Evolutionary conservation across 768 basidiomycete genomes (phyloP).

Genomic region (Lepiota brunneoincarnata): DNA sequence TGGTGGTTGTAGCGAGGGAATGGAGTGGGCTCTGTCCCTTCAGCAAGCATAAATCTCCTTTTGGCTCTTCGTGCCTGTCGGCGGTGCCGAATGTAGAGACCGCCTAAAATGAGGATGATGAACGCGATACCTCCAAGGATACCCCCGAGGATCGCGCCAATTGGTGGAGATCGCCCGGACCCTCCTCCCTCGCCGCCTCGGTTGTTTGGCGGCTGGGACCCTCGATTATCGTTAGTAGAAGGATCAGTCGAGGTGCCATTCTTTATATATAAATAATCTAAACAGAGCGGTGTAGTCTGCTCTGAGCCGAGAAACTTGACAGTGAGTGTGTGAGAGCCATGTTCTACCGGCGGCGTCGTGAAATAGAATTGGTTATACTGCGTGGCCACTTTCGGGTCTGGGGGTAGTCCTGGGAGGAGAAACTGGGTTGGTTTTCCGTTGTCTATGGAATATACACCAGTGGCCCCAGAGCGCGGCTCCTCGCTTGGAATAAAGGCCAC

Average conservation of each 20-base stretch:
- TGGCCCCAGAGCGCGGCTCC: not conserved
- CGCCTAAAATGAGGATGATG: conserved; percentile 14
- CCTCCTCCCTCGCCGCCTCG: not conserved
- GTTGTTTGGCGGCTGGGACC: not conserved
- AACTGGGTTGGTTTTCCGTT: conserved; percentile 16
- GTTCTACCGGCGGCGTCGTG: conserved; percentile 15
- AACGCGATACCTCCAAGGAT: conserved; percentile 20
- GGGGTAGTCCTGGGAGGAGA: conserved; percentile 17
- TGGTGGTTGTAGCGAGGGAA: no score
- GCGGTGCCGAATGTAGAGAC: conserved; percentile 13
- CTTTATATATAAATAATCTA: conserved; percentile 23
- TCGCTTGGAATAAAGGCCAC: conserved; percentile 4
- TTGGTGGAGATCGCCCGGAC: conserved; percentile 15
- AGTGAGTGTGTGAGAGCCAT: conserved; percentile 20
- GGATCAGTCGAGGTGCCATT: conserved; percentile 12
- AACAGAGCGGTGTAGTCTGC: conserved; percentile 20
- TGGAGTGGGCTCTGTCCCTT: no score
- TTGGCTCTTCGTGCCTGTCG: not conserved
- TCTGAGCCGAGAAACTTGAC: no score
- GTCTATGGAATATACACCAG: conserved; percentile 20
- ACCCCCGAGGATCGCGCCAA: no score
- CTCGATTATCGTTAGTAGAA: not conserved
- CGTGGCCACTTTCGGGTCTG: not conserved
- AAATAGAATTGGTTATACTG: conserved; percentile 24
- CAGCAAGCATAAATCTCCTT: not conserved